Base-by-base conservation (phyloP, 2,329 filamentous ascomycete genomes). In the Elsinoe ampelina region DNA sequence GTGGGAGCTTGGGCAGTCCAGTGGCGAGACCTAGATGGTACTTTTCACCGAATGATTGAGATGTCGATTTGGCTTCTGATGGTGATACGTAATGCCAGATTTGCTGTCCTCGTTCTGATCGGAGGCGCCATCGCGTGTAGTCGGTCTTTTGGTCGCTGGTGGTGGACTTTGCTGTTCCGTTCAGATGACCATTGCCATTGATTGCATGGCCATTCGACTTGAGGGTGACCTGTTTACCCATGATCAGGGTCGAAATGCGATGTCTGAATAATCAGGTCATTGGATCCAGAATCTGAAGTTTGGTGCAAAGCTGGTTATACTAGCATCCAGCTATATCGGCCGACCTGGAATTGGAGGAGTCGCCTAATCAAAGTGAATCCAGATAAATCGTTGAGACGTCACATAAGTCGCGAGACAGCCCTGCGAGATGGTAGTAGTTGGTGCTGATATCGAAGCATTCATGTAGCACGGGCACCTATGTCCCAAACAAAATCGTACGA, bases 51-150 rank as follows among this genome's bases (percentile, higher is more conserved):
- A 77, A 78, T 20, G 82, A 86, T 72, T 96, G 91, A 4, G 92
- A 90, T 91, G 92, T 96, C 63, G 86, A 76, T 6, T 78, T 72
- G 57, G 87, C 83, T 58, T 88, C 78, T 55, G 93, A 85, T 8
- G 82, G 81, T 61, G 80, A 73, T 2, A 98, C 75, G 68, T 97
- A 98, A 66, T 93, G 87, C 93, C 93, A 98, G 52, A 89, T 95
- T 65, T 96, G 90, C 57, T 87, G 80, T 50, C 93, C 92, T 54
- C 82, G 80, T 59, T 95, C 88, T 66, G 95, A 86, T 60, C 83
- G 80, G 68, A 97, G 73, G 60, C 93, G 82, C 93, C 93, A 98
- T 71, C 87, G 79, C 6, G 82, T 80, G 62, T 82, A 81, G 71
- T 98, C 92, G 3, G 90, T 96, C 41, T 63, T 64, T 11, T 60